Conservation (phyloP, 2,329 filamentous ascomycete species). For the Penicillium sp. region DNA sequence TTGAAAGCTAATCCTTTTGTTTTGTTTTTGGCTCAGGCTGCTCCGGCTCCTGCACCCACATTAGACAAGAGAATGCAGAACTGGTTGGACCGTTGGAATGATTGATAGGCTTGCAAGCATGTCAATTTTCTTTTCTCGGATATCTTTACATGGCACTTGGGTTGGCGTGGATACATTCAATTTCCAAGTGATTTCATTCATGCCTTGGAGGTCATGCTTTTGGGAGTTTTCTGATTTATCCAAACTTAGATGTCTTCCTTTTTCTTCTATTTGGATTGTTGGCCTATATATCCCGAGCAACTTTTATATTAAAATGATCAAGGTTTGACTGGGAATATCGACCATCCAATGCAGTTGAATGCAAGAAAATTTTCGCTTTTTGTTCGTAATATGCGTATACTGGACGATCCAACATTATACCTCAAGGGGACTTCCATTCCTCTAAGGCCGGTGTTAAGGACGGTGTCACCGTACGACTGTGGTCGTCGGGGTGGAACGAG, state of each 20-base stretch:
- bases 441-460: conserved; percentile 26
- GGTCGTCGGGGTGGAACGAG: conserved; percentile 52
- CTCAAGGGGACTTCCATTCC: conserved; percentile 21
- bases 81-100: conserved; percentile 59
- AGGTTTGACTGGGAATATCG: neutral
- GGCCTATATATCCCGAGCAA: neutral
- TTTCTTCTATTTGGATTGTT: neutral
- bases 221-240: neutral
- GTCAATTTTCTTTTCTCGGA: neutral
- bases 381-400: conserved; percentile 1
- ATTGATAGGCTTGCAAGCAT: conserved; percentile 37
- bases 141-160: neutral
- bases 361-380: conserved; percentile 3
- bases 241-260: neutral
- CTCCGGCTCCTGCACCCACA: conserved; percentile 51
- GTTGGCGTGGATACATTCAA: neutral
- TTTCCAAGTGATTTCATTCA: neutral
- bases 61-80: conserved; percentile 53
- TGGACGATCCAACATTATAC: neutral
- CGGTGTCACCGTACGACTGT: conserved; percentile 16
- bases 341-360: neutral
- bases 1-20: conserved; percentile 10
- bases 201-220: neutral
- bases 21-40: conserved; percentile 43
- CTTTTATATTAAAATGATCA: neutral